Evolutionary conservation across 2,329 filamentous ascomycete species (phyloP), one percentile per base, ranked within the genome.

Genomic region (Aspergillaceae sp.): DNA sequence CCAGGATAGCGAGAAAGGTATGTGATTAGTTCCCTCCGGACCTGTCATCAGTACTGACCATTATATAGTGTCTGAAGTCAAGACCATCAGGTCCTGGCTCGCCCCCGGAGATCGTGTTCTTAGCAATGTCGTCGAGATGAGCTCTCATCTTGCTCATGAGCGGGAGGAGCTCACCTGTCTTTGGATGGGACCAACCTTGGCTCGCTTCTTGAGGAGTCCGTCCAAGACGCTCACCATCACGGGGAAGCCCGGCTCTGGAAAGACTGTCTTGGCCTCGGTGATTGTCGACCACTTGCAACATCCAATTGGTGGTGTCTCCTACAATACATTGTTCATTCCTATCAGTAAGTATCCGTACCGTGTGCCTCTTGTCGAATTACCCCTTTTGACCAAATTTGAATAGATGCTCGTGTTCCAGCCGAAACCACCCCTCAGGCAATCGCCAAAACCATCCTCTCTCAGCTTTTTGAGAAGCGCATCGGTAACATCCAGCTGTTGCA

Each of bases 111-210:
- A 77, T 49, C 64, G 62, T 3, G 59, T 73, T 1, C 60, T 76
- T 10, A 63, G 62, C 7, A 66, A 67, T 6, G 57, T 77, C 26
- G 66, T 63, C 9, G 66, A 70, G 10, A 70, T 71, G 47, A 67
- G 69, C 54, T 67, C 53, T 50, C 70, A 57, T 51, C 64, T 56
- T 55, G 70, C 60, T 48, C 67, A 58, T 29, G 59, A 68, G 29
- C 65, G 74, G 32, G 72, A 71, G 41, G 74, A 78, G 48, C 72
- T 71, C 49, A 79, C 75, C 19, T 77, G 75, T 48, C 63, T 76
- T 34, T 79, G 76, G 76, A 70, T 78, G 50, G 65, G 70, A 27
- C 69, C 72, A 34, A 64, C 73, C 30, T 57, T 78, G 26, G 64
- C 64, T n/a, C 67, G 68, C 7, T 79, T 79, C 48, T 51, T 73